Evolutionary conservation across 352 stramenopile genomes (phyloP), one percentile per base, ranked within the genome.

Genomic region (Globisporangium recalcitrans): DNA sequence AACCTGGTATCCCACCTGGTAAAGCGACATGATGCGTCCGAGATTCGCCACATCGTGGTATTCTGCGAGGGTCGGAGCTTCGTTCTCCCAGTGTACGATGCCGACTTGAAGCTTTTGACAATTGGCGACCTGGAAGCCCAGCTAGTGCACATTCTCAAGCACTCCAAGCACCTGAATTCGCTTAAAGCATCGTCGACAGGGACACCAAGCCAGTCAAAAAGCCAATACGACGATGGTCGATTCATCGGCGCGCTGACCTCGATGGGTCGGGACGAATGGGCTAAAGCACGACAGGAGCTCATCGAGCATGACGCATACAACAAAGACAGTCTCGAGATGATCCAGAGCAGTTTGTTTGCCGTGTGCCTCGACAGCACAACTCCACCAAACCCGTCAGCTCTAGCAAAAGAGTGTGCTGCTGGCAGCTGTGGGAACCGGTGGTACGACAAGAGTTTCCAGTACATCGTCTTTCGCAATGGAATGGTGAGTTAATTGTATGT

Each of bases 361-460:
- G 61, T 98, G 6, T 97, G 88, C 73, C 69, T 98, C 9, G 88
- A 98, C 52, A 79, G 82, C 16, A 65, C 61, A 22, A 75, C 68
- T 29, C 82, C 75, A 1, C 56, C 52, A 1, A 81, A 72, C 6
- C 72, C 77, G 2, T 85, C 78, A 7, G 75, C 76, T 32, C 64
- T 87, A 5, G 70, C 75, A 38, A 73, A 80, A 67, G 77, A 62
- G 67, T 95, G 75, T 60, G 84, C 69, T 48, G 87, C 68, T 19
- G 52, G 64, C 10, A 88, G 71, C 49, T 75, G 65, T 31, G 73
- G 74, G 48, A 98, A 98, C 71, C 89, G 94, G 49, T 98, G 90
- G 87, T 98, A 97, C 62, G 96, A 98, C 76, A 99, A 99, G 74
- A 97, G 90, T 21, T 91, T 98, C 70, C 91, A 98, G 77, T 77